A percentile compares a stretch with the other conserved stretches of the same genome.
These are phyloP conservation scores for Arctium lappa DNA, from an alignment of 129 eudicot species.

Conservation along the genomic window DNA sequence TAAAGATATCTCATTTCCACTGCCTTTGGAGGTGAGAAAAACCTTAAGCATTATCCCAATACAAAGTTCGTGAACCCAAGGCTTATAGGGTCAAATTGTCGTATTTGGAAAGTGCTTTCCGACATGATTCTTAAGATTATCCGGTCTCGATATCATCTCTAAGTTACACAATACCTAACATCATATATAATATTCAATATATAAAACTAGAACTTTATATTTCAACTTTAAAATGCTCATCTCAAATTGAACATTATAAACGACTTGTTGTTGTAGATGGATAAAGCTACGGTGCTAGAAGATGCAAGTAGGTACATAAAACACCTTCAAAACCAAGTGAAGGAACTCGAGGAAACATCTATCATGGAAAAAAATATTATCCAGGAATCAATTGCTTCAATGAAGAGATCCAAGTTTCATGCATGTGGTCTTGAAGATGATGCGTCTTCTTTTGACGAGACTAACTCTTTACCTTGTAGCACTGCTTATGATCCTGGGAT, in stretches of 20 bases:
- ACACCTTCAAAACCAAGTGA: slow-evolving; percentile 30
- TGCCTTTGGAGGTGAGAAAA: no score
- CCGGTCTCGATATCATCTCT: no score
- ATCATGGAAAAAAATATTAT: neutral
- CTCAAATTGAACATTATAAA: neutral
- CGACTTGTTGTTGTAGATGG: slow-evolving; percentile 18
- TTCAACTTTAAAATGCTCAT: neutral
- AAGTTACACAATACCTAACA: no score
- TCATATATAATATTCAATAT: neutral
- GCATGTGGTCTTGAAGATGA: slow-evolving; percentile 3
- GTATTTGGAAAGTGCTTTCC: no score
- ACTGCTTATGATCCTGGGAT: slow-evolving; percentile 8
- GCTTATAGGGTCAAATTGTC: no score
- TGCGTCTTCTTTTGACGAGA: slow-evolving; percentile 24
- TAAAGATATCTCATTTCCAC: no score
- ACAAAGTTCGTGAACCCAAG: no score
- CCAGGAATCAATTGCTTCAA: neutral
- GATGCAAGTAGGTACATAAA: slow-evolving; percentile 28
- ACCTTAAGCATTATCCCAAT: no score
- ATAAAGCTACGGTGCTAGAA: slow-evolving; percentile 29
- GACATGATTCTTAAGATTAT: no score
- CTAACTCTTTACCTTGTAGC: slow-evolving; percentile 11
- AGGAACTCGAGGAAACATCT: slow-evolving; percentile 29
- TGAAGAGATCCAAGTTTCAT: slow-evolving; percentile 15
- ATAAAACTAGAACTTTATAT: neutral